Evolutionary conservation across 768 basidiomycete genomes (phyloP), one percentile per base, ranked within the genome.

Genomic region (Cystofilobasidium bisporidii): DNA sequence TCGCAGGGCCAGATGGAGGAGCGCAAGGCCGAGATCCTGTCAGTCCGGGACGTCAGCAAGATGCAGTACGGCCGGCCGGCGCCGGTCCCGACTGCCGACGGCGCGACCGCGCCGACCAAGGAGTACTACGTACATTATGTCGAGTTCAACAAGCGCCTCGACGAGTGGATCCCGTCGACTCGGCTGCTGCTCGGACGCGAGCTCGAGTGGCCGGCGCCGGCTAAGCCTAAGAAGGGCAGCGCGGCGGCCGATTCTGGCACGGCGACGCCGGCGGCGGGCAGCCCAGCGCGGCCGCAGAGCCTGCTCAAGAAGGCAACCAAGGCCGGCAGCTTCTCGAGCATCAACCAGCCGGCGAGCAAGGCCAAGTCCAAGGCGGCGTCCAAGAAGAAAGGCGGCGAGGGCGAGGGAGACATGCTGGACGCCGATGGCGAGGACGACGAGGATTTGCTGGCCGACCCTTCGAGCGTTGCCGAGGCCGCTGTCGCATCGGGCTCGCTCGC

Each of bases 51-150:
- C 75, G 88, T 87, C 77, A 86, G 87, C 45, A 79, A 71, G 61
- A 77, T 77, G 36, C 61, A 62, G 50, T 68, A 48, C 81, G 64
- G 86, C 84, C 62, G 38, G 20, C 55, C 64, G 40, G 55, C 70
- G 65, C 72, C 73, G 9, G 66, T 71, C 47, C 64, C 76, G 1
- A 22, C 67, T 2, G 73, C 78, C 68, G 78, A 79, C 47, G 80
- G 81, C 70, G 81, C 82, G 60, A 81, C 83, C 53, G 81, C 82
- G 47, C 82, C 84, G 12, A 86, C 87, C 73, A 86, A 87, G 72
- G 93, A 98, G 77, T 98, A 86, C 81, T 99, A 98, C 74, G 91
- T 98, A 24, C 96, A 99, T 75, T 99, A 94, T 87, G 91, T 97
- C 73, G 85, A 90, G 71, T 98, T 97, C 83, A 99, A 99, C 81